Evolutionary conservation across 2,329 filamentous ascomycete species (phyloP).

Genomic region (Hymenoscyphus linearis): DNA sequence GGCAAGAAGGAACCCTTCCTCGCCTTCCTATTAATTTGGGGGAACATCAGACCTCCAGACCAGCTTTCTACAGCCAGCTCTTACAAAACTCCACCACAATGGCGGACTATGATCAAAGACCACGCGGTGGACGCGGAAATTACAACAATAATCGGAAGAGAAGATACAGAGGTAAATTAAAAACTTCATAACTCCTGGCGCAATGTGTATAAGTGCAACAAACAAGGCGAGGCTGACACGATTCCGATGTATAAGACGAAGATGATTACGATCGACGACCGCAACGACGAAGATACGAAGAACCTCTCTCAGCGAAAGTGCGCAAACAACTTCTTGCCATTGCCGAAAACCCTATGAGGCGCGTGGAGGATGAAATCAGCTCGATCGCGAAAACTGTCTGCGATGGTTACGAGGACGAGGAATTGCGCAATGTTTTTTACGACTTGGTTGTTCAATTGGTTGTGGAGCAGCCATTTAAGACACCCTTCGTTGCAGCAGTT

Average conservation of each 20-base stretch:
- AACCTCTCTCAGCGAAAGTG: slow-evolving; percentile 64
- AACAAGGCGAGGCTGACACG: slow-evolving; percentile 25
- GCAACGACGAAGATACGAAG: slow-evolving; percentile 69
- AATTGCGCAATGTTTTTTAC: slow-evolving; percentile 67
- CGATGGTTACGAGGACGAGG: slow-evolving; percentile 81
- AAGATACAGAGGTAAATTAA: slow-evolving; percentile 64
- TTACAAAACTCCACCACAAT: slow-evolving; percentile 30
- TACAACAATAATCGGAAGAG: slow-evolving; percentile 66
- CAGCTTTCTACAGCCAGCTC: not conserved
- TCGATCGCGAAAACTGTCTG: slow-evolving; percentile 70
- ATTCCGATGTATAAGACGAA: slow-evolving; percentile 49
- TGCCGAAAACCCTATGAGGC: slow-evolving; percentile 74
- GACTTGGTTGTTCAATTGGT: slow-evolving; percentile 71
- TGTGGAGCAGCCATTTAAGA: slow-evolving; percentile 92
- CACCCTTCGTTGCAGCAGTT: slow-evolving; percentile 86
- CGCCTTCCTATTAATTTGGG: not conserved
- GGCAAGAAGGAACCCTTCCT: not conserved
- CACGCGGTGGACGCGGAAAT: slow-evolving; percentile 33
- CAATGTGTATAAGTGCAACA: not conserved
- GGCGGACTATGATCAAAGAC: slow-evolving; percentile 46
- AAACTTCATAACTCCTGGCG: not conserved
- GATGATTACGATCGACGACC: slow-evolving; percentile 71
- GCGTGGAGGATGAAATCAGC: slow-evolving; percentile 72
- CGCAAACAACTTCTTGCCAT: slow-evolving; percentile 74
- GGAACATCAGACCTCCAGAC: not conserved